Evolutionary conservation across 345 rosid genomes (phyloP).

Genomic region (Carallia pectinifolia): DNA sequence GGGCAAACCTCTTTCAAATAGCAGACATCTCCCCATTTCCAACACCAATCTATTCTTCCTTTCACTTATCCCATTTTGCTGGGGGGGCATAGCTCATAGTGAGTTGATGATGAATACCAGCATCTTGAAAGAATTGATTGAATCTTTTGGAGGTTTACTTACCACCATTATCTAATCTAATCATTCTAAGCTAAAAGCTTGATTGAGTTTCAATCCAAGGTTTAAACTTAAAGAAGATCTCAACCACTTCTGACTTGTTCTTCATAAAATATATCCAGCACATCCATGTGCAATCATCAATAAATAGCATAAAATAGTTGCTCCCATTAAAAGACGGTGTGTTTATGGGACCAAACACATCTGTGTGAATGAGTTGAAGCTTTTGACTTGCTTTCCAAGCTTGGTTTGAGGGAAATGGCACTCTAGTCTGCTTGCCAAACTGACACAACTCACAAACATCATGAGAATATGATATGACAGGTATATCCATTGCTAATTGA

Average conservation of each 20-base stretch:
- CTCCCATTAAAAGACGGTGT: neutral
- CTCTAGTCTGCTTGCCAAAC: neutral
- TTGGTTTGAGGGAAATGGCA: neutral
- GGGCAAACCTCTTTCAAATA: neutral
- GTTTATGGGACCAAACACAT: neutral
- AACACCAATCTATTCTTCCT: neutral
- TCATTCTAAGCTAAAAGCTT: neutral
- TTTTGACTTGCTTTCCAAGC: neutral
- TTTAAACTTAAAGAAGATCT: neutral
- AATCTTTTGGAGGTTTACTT: neutral
- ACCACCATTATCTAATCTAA: neutral
- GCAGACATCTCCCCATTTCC: neutral
- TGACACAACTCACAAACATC: neutral
- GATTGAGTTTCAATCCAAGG: neutral
- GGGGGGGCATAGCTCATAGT: neutral
- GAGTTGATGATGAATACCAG: neutral
- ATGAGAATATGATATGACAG: neutral
- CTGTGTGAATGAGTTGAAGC: neutral
- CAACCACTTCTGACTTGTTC: neutral
- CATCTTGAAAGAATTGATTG: neutral
- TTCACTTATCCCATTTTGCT: neutral
- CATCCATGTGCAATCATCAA: neutral
- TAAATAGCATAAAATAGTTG: neutral
- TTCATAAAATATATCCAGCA: neutral
- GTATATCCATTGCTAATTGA: neutral